Base-by-base conservation (phyloP, 176 grass and related monocot species). In the Tuctoria greenei region DNA sequence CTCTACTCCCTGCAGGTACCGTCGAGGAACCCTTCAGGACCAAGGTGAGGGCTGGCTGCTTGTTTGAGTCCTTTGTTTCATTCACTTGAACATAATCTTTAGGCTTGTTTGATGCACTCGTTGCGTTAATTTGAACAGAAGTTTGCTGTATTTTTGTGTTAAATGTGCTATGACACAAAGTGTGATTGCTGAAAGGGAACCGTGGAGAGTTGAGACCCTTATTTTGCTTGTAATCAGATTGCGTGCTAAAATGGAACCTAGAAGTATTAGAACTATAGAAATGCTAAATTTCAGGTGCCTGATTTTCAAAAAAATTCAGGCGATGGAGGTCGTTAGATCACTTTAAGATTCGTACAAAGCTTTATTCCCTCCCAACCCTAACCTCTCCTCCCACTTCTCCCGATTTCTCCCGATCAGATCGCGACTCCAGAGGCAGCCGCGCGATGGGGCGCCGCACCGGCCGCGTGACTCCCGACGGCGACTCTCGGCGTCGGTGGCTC, bases 21-120 rank as follows among this genome's bases (percentile, higher is more conserved):
- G 60, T 93, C 64, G 86, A 85, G 85, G 78, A 86, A 72, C 77
- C 80, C 57, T 89, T 86, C 64, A 89, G 83, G 75, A 86, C 69
- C 46, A 81, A 97, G 83, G 94, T 97, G 85, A 88, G 63, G 63
- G 27, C 41, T 64, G 3, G 45, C 2, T 60, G 37, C 73, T 67
- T 41, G 36, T 67, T 75, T 23, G 42, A 83, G 64, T 36, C 45
- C 44, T 45, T 17, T n/a, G 6, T 57, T 52, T 69, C n/a, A 61
- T 49, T 47, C 38, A 75, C 40, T 79, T 58, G 23, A 64, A 46
- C n/a, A 55, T 0, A 20, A 7, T 9, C 10, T 55, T 21, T 55
- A 23, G 51, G 49, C 5, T 51, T 51, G 49, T 52, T n/a, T 52
- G 50, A 52, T 14, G 20, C n/a, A n/a, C 10, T 56, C 52, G 8